Evolutionary conservation across 2,329 filamentous ascomycete species (phyloP).

Genomic region (Didymella pinodella): DNA sequence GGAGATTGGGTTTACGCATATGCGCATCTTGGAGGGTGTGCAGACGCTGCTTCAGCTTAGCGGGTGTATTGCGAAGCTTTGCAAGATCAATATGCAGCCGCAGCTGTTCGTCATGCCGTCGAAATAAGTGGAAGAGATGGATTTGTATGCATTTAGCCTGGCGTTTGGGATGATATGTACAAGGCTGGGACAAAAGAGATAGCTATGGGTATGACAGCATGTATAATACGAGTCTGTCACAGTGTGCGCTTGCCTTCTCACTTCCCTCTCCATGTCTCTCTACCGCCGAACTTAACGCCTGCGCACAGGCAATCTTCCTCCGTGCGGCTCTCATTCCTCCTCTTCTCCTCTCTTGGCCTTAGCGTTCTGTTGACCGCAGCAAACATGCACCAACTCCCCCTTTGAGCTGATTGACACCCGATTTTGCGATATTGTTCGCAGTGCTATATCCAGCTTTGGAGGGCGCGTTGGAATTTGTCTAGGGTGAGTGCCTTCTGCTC

Average conservation of each 20-base stretch:
- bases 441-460: no score
- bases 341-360: background rate
- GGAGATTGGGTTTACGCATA: slow-evolving; percentile 98
- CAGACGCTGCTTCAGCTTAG: slow-evolving; percentile 94
- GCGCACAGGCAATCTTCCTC: background rate
- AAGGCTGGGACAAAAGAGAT: background rate
- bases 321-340: background rate
- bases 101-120: slow-evolving; percentile 69
- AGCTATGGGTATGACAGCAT: background rate
- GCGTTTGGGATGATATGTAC: slow-evolving; percentile 34
- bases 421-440: no score
- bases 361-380: background rate
- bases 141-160: slow-evolving; percentile 42
- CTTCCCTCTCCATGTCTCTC: no score
- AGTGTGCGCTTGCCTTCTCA: no score
- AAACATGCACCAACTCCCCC: background rate
- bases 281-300: no score
- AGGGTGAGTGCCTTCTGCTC: no score
- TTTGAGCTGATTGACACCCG: no score
- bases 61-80: slow-evolving; percentile 88
- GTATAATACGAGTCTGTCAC: background rate
- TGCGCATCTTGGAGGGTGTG: slow-evolving; percentile 98
- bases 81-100: slow-evolving; percentile 96
- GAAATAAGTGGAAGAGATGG: slow-evolving; percentile 11
- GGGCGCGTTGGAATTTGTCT: no score